Evolutionary conservation across 352 stramenopile genomes (phyloP), one percentile per base, ranked within the genome.

Genomic region (Phytophthora foliorum): DNA sequence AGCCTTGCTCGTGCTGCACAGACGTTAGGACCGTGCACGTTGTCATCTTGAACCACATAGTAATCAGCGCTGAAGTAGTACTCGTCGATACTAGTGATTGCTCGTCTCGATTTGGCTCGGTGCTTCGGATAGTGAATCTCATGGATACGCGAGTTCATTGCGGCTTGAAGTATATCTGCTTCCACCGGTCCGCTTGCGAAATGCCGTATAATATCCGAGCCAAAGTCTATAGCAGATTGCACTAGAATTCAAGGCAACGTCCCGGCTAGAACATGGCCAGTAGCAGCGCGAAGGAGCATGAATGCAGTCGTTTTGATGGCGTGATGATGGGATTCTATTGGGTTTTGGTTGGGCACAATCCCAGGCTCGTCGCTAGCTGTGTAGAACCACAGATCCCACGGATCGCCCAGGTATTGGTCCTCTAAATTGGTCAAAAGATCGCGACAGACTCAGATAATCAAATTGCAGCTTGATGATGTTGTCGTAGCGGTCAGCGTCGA

Each of bases 401-500:
- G 32, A 11, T 50, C 51, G 8, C 25, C 14, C 0, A 57, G 1
- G 17, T 63, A 57, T 16, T 57, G 22, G 4, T 53, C 51, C 2
- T 50, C 4, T 1, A 63, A 69, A 63, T 9, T 62, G 44, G 0
- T 50, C 17, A 1, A 16, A 1, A 1, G 34, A 46, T 4, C 44
- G 22, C 2, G 44, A 19, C 22, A 53, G n/a, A 21, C 32, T 50
- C 21, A 63, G 22, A 14, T 46, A 57, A n/a, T 63, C 24, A 0
- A 63, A 52, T 9, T 63, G 62, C 3, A 45, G 53, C 14, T 69
- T 48, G 11, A 69, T 58, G 9, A 69, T 42, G 6, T 56, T 22
- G 0, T 39, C 21, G 24, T 69, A 53, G 8, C 13, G 27, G 8
- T 58, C 27, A 2, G 7, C 13, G 10, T 55, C 31, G 5, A 8